These are phyloP conservation scores for Alternaria postmessia DNA, from an alignment of 2,329 filamentous ascomycete species.

Conservation along the genomic window DNA sequence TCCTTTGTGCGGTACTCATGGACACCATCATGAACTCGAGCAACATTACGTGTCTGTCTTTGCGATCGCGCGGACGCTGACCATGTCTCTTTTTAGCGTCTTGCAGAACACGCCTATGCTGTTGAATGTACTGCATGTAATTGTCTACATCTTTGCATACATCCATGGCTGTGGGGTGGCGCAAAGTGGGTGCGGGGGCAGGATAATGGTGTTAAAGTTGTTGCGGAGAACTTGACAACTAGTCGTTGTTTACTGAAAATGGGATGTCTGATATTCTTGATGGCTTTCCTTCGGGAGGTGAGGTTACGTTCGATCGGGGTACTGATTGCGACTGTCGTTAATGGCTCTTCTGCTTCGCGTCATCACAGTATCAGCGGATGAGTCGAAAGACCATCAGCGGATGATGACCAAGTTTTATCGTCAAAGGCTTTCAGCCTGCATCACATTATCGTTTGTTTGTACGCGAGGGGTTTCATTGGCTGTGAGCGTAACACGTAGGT, in stretches of 20 bases:
- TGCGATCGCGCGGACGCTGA: slow-evolving; percentile 21
- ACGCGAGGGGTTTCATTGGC: neutral
- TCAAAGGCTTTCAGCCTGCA: neutral
- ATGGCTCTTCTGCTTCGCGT: neutral
- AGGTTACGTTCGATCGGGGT: fast-evolving
- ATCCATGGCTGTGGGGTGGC: neutral
- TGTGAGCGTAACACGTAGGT: neutral
- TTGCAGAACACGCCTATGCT: slow-evolving; percentile 12
- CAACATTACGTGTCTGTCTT: slow-evolving; percentile 15
- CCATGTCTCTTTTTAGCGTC: slow-evolving; percentile 19
- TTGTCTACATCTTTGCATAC: slow-evolving; percentile 1
- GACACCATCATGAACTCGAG: slow-evolving; percentile 21
- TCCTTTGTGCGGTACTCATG: neutral
- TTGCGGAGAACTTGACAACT: no score
- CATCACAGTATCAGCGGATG: neutral
- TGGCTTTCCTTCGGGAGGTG: neutral
- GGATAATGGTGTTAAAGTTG: neutral
- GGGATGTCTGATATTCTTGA: neutral
- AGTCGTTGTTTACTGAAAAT: neutral
- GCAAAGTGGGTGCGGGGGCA: neutral
- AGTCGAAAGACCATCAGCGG: neutral
- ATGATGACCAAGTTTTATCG: neutral
- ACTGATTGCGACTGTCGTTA: neutral
- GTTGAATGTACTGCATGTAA: slow-evolving; percentile 4
- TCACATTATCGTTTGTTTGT: no score